phyloP scores from a whole-genome alignment of 1,139 yeast genomes.

The Blastobotrys apis region DNA sequence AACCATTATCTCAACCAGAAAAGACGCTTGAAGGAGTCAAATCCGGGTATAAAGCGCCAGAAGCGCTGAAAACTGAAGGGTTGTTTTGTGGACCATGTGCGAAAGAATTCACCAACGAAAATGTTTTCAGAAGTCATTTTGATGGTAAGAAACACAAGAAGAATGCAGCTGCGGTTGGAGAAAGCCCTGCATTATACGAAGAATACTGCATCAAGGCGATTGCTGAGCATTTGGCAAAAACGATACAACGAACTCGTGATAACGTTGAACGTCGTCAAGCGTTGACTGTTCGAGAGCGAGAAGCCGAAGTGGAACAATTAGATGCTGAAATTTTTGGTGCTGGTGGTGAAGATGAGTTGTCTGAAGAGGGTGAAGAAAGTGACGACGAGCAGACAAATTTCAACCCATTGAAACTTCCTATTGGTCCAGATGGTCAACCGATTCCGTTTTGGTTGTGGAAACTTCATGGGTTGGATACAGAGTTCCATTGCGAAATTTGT shows the following conservation, averaged over 20 bases:
- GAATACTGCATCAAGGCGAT: constrained; percentile 41
- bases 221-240: constrained; percentile 37
- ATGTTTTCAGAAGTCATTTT: constrained; percentile 68
- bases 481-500: constrained; percentile 80
- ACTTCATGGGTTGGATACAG: constrained; percentile 75
- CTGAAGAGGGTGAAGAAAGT: constrained; percentile 25
- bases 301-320: constrained; percentile 49
- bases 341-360: constrained; percentile 22
- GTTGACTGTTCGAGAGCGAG: constrained; percentile 69
- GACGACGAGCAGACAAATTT: constrained; percentile 26
- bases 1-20: constrained; percentile 49
- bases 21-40: constrained; percentile 36
- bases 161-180: constrained; percentile 29
- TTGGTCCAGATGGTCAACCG: constrained; percentile 87
- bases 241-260: constrained; percentile 48
- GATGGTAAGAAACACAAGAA: constrained; percentile 73
- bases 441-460: constrained; percentile 93
- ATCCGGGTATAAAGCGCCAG: constrained; percentile 31
- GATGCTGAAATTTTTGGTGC: constrained; percentile 28
- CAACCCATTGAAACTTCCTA: constrained; percentile 57
- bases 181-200: constrained; percentile 7
- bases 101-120: constrained; percentile 56
- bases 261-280: constrained; percentile 65
- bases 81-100: constrained; percentile 61
- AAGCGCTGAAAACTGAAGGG: constrained; percentile 13